Conservation (phyloP, 2,329 filamentous ascomycete species). For the Endoconidiophora laricicola region DNA sequence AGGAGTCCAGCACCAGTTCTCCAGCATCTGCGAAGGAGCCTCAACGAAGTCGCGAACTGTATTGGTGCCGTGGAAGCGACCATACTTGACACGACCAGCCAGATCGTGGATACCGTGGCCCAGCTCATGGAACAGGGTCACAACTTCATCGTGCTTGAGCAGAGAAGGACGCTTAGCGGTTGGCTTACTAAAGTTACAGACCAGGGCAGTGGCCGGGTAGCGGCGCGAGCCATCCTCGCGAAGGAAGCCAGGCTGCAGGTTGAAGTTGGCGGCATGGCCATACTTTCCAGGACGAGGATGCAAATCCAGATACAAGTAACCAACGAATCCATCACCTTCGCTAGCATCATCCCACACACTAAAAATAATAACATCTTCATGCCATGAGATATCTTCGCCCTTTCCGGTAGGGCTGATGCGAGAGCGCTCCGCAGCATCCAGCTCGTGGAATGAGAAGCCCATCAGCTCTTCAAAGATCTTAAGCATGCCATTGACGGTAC, state of each 20-base stretch:
- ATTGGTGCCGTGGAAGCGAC: slow-evolving; percentile 50
- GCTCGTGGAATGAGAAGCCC: slow-evolving; percentile 60
- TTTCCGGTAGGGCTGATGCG: slow-evolving; percentile 49
- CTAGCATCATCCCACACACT: slow-evolving; percentile 65
- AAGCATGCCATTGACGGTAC: slow-evolving; percentile 62
- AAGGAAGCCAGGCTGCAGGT: slow-evolving; percentile 55
- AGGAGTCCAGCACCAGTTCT: slow-evolving; percentile 61
- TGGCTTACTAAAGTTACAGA: slow-evolving; percentile 76
- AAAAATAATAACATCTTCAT: slow-evolving; percentile 68
- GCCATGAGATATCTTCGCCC: slow-evolving; percentile 60
- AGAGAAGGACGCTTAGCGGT: slow-evolving; percentile 59
- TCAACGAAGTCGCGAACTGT: slow-evolving; percentile 55
- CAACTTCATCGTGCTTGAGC: slow-evolving; percentile 68
- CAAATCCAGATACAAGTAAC: slow-evolving; percentile 70
- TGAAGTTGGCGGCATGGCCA: slow-evolving; percentile 73
- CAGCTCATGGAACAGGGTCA: slow-evolving; percentile 67
- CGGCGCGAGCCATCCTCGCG: slow-evolving; percentile 50
- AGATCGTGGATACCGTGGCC: slow-evolving; percentile 57
- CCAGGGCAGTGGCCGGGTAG: slow-evolving; percentile 63
- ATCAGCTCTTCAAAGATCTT: slow-evolving; percentile 72
- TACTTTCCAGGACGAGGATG: slow-evolving; percentile 72
- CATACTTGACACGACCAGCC: slow-evolving; percentile 43
- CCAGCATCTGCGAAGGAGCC: slow-evolving; percentile 56
- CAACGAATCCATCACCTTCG: slow-evolving; percentile 56
- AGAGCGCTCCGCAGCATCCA: slow-evolving; percentile 48